These are phyloP conservation scores for Cymodocea nodosa DNA, from an alignment of 116 monocot genomes.

Conservation along the genomic window DNA sequence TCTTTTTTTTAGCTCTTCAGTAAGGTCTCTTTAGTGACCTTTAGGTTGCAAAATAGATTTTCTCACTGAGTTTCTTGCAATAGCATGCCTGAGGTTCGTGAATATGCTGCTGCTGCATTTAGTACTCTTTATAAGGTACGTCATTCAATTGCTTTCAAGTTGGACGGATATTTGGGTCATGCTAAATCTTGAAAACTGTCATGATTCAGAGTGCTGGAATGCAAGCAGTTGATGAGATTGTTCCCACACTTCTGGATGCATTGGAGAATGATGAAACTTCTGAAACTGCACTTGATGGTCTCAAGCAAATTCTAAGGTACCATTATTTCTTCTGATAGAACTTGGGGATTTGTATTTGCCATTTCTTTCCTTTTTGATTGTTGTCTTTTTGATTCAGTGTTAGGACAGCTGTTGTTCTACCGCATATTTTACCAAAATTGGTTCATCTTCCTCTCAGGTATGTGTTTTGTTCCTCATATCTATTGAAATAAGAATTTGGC, in stretches of 20 bases:
- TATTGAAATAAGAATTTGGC: too few relatives aligned
- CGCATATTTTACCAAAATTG: slow-evolving; percentile 94
- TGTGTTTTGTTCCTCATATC: slow-evolving; percentile 8
- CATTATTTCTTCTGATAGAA: slow-evolving; percentile 1
- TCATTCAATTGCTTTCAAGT: neutral
- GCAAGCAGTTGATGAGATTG: slow-evolving; percentile 99
- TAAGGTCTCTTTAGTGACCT: slow-evolving; percentile 2
- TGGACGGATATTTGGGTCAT: neutral
- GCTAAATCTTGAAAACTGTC: neutral
- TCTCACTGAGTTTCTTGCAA: slow-evolving; percentile 3
- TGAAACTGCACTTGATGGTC: slow-evolving; percentile 90
- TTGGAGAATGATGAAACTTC: slow-evolving; percentile 81
- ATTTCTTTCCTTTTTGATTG: neutral
- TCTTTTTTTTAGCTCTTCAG: slow-evolving; percentile 2
- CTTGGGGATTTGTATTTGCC: neutral
- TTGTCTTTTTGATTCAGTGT: slow-evolving; percentile 35
- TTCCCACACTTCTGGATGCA: slow-evolving; percentile 69
- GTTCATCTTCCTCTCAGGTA: slow-evolving; percentile 80
- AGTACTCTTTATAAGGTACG: slow-evolving; percentile 97
- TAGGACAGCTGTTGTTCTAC: slow-evolving; percentile 82
- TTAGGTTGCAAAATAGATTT: slow-evolving; percentile 4
- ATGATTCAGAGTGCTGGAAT: slow-evolving; percentile 78
- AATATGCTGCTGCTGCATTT: slow-evolving; percentile 93
- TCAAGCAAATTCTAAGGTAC: slow-evolving; percentile 96
- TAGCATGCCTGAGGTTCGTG: slow-evolving; percentile 83